Base-by-base conservation (phyloP, 257 asterid genomes). In the Perilla frutescens region DNA sequence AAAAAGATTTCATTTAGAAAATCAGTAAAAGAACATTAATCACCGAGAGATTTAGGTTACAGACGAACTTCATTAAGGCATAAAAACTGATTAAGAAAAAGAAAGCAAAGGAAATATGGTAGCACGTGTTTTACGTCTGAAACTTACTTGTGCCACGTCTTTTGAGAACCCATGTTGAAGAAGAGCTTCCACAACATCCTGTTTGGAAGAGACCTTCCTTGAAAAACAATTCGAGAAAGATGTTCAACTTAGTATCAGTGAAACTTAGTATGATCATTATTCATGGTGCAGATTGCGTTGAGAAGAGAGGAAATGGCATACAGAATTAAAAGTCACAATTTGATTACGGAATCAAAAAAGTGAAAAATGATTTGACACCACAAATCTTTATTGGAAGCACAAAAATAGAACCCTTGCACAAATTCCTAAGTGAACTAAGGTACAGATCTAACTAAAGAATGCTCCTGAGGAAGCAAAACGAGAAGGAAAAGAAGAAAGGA, bases 81-180 rank as follows among this genome's bases (percentile, higher is more conserved):
- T 41, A 10, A 53, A 56, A 56, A 45, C 34, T 31, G 58, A 37
- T 20, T 10, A 44, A 48, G 43, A 10, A 15, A 63, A 43, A 12
- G 10, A 47, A 31, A 47, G 14, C 29, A 4, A 54, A 4, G 29
- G n/a, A 61, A 53, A 40, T 20, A 49, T 39, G n/a, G 14, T 43
- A 4, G 66, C 32, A 37, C 54, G 43, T 43, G 55, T 9, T 37
- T 15, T 7, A 70, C 29, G 66, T 67, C 41, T 44, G 39, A 51
- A 61, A 45, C 59, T 55, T 78, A 94, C 99, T 92, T 86, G 98
- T 61, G 99, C 96, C n/a, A 91, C 99, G 83, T 94, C 99, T 69
- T 70, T 84, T 34, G 99, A 94, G 84, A 94, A 94, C 62, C 98
- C 97, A 57, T 85, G 84, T 74, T 75, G 85, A 81, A 86, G 79